These are phyloP conservation scores for Amniculicola lignicola DNA, from an alignment of 495 filamentous ascomycete species.

Conservation along the genomic window DNA sequence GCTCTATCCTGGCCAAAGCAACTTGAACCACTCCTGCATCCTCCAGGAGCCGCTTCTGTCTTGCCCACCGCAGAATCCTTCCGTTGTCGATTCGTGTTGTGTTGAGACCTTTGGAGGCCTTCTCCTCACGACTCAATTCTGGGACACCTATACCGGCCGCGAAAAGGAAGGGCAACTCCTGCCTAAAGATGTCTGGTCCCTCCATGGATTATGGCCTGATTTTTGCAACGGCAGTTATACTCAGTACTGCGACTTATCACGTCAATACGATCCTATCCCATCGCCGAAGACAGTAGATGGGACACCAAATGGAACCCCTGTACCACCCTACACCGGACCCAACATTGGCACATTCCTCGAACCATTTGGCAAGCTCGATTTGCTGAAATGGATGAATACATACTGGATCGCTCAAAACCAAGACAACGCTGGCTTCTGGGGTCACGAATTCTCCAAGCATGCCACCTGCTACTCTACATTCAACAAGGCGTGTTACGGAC, in stretches of 20 bases:
- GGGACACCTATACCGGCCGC: conserved; percentile 52
- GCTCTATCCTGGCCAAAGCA: conserved; percentile 36
- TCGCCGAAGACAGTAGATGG: conserved; percentile 53
- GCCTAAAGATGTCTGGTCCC: conserved; percentile 46
- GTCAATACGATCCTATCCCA: conserved; percentile 53
- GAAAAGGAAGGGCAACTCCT: conserved; percentile 49
- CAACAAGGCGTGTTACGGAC: conserved; percentile 50
- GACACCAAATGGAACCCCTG: conserved; percentile 41
- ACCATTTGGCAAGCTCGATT: conserved; percentile 46
- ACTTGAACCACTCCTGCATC: conserved; percentile 46
- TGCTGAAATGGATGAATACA: conserved; percentile 51
- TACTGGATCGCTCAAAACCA: conserved; percentile 48
- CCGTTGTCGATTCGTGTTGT: conserved; percentile 50
- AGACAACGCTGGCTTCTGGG: conserved; percentile 51
- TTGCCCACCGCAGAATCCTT: conserved; percentile 45
- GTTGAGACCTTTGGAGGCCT: conserved; percentile 53
- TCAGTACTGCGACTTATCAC: conserved; percentile 53
- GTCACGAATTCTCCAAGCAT: conserved; percentile 56
- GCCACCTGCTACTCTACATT: conserved; percentile 55
- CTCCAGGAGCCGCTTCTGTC: conserved; percentile 44
- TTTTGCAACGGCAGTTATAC: conserved; percentile 50
- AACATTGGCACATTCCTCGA: conserved; percentile 47
- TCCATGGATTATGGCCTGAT: conserved; percentile 56
- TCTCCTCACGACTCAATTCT: conserved; percentile 52
- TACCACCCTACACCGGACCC: conserved; percentile 47